These are phyloP conservation scores for Talaromyces sp. DNA, from an alignment of 2,329 filamentous ascomycete genomes.

Conservation along the genomic window DNA sequence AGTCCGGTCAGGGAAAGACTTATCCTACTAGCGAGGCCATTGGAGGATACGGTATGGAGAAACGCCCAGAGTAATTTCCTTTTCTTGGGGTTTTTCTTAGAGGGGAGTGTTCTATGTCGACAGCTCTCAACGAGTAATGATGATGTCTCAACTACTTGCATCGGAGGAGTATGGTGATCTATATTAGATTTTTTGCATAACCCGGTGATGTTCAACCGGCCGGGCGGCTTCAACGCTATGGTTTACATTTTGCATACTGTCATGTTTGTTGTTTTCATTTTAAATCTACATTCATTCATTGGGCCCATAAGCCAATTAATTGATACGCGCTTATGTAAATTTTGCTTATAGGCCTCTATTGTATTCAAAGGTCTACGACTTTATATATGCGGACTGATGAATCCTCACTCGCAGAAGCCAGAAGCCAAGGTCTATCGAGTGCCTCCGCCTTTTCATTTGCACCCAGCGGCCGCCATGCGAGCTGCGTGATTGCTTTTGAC, in stretches of 20 bases:
- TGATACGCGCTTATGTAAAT: not conserved
- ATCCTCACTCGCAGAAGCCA: conserved; percentile 44
- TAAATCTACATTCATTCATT: not conserved
- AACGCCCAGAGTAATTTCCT: conserved; percentile 15
- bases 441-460: not conserved
- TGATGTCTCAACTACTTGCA: conserved; percentile 13
- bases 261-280: not conserved
- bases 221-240: conserved; percentile 17
- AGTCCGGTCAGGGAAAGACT: conserved; percentile 38
- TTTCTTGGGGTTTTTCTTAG: not conserved
- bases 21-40: conserved; percentile 53
- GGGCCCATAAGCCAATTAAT: not conserved
- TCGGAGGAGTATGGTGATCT: conserved; percentile 7
- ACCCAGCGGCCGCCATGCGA: conserved; percentile 59
- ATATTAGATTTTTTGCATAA: conserved; percentile 9
- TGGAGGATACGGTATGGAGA: conserved; percentile 60
- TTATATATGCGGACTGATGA: conserved; percentile 36
- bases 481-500: conserved; percentile 59
- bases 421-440: conserved; percentile 5
- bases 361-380: conserved; percentile 26
- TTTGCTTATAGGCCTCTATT: conserved; percentile 3
- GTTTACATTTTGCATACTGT: not conserved
- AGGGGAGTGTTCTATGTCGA: not conserved
- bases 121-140: conserved; percentile 2
- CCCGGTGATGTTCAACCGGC: conserved; percentile 10